Evolutionary conservation across 1,139 yeast species (phyloP), one percentile per base, ranked within the genome.

Genomic region (Scheffersomyces quercinus): DNA sequence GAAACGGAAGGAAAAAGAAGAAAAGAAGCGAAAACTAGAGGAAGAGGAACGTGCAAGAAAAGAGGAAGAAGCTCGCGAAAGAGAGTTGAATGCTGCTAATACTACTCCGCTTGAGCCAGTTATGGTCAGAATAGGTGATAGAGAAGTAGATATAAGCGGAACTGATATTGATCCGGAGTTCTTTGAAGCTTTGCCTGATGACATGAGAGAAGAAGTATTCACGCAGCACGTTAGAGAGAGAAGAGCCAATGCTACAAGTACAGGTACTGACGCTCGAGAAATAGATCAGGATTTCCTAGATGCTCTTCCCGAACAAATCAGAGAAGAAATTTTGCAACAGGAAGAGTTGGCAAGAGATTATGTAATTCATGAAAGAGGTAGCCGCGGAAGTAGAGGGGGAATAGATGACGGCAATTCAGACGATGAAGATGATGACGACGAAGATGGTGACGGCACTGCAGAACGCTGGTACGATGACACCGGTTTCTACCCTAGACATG

Each of bases 141-240:
- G 85, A 30, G 84, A 83, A 45, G 91, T 91, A 29, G 95, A 91
- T 60, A 87, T 91, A 36, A 81, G 95, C 43, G 95, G 91, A 0
- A 84, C 96, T 3, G 97, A 89, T 45, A 89, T 91, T 46, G 97
- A 91, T 64, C 96, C 96, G 0, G 95, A 87, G 54, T 91, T 90
- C 59, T 75, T 91, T 50, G 88, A 85, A 53, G 97, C 97, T 0
- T 73, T 91, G 32, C 98, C 98, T 0, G 96, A 88, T 39, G 95
- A 88, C 42, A 87, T 91, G 87, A 74, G 97, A 41, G 96, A 90
- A 52, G 97, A 91, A 57, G 98, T 90, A 0, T 82, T 89, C 56
- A 82, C 95, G 0, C 95, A 90, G 54, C 96, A 90, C 59, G 73
- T 90, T 4, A 73, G 93, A 37, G 96, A 89, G 51, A 59, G 79